phyloP scores from a whole-genome alignment of 129 eudicot genomes.

The Flaveria robusta region DNA sequence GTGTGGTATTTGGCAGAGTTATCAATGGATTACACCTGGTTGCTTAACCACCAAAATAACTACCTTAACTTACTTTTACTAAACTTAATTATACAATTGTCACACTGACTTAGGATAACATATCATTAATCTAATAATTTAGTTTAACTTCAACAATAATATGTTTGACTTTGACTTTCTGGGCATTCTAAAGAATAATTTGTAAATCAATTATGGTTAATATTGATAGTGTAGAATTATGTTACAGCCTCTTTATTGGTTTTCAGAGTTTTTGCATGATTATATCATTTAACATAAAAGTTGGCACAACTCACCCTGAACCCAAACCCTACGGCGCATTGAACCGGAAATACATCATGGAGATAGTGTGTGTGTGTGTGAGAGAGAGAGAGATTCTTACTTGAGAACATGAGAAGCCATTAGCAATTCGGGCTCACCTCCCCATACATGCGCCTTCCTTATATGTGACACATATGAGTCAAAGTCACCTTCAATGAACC shows the following conservation, averaged over 20 bases:
- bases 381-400: slow-evolving; percentile 45
- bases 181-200: neutral
- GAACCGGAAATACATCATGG: slow-evolving; percentile 16
- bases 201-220: neutral
- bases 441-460: slow-evolving; percentile 94
- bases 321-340: neutral
- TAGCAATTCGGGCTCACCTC: slow-evolving; percentile 96
- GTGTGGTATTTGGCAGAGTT: too few species aligned
- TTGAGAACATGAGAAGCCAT: slow-evolving; percentile 98
- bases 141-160: too few species aligned
- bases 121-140: too few species aligned
- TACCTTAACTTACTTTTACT: too few species aligned
- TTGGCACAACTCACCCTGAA: too few species aligned
- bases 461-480: slow-evolving; percentile 78
- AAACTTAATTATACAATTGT: too few species aligned
- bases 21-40: too few species aligned
- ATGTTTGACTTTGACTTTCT: slow-evolving; percentile 11
- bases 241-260: neutral
- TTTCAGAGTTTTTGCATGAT: slow-evolving; percentile 11
- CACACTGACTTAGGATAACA: too few species aligned
- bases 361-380: neutral
- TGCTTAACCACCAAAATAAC: too few species aligned
- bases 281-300: slow-evolving; percentile 11
- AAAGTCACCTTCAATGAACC: slow-evolving; percentile 97
- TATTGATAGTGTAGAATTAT: neutral